Evolutionary conservation across 176 grass and related monocot species (phyloP), one percentile per base, ranked within the genome.

Genomic region (Areca catechu): DNA sequence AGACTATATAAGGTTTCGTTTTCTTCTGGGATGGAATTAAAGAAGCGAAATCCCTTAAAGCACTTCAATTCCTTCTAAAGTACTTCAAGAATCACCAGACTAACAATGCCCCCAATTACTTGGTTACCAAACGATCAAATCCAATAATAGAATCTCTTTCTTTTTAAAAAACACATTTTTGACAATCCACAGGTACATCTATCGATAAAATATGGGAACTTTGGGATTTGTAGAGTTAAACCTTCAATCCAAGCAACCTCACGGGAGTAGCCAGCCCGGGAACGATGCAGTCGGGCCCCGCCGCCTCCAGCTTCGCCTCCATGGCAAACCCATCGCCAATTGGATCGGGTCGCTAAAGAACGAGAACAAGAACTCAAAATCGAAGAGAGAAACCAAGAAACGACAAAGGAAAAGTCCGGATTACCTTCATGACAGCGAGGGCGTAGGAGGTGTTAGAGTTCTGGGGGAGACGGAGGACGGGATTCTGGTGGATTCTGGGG

Each of bases 391-490:
- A 6, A 3, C 7, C 49, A 60, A n/a, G 51, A 1, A 70, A n/a
- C 37, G 23, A 5, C 15, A 51, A 28, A 57, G 24, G 23, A 12
- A 57, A 66, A 4, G 48, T 4, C 7, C 4, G 21, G 10, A 21
- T 61, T 59, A 89, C 93, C 93, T 85, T 98, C 93, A 98, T 98
- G 66, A 98, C 70, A 67, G 88, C 78, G 68, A 98, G 68, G 60
- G 93, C 87, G 76, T 98, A 85, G 16, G 58, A 52, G 66, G 81
- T 74, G 22, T 57, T 77, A 62, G 89, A 69, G 60, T 85, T 89
- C 43, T 80, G 81, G 4, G 73, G 62, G 21, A 98, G 78, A 21
- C 78, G 70, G 16, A 98, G 93, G 48, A 92, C 58, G 23, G 93
- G 84, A 21, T 70, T 80, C 22, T 83, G 78, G 78, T 98, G 84